Evolutionary conservation across 2,329 filamentous ascomycete species (phyloP).

Genomic region (Stachybotrys elegans): DNA sequence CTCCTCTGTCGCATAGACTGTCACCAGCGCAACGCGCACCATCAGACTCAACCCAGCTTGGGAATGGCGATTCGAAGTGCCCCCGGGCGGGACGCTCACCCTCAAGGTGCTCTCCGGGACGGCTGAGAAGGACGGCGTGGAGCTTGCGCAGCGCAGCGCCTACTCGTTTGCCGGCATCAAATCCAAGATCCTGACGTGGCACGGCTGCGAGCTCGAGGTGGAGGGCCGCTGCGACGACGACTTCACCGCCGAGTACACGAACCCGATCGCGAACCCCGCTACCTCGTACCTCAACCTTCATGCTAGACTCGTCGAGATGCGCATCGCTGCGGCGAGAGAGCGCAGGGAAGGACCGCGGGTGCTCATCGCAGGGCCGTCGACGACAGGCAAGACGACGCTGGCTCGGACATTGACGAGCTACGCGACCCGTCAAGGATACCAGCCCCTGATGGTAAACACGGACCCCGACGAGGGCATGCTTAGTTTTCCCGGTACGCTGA

Average conservation of each 20-base stretch:
- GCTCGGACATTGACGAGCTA: slow-evolving; percentile 74
- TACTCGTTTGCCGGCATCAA: slow-evolving; percentile 81
- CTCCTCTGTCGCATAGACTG: slow-evolving; percentile 20
- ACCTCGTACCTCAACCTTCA: slow-evolving; percentile 80
- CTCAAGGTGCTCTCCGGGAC: slow-evolving; percentile 70
- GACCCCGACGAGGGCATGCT: slow-evolving; percentile 79
- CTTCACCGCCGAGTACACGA: slow-evolving; percentile 55
- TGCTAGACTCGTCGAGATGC: slow-evolving; percentile 72
- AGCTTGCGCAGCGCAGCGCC: slow-evolving; percentile 73
- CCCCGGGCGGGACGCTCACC: slow-evolving; percentile 37
- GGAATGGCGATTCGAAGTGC: slow-evolving; percentile 77
- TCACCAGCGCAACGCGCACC: slow-evolving; percentile 37
- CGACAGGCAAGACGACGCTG: slow-evolving; percentile 78
- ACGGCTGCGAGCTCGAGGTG: slow-evolving; percentile 82
- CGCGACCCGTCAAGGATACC: slow-evolving; percentile 66
- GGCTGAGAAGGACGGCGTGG: slow-evolving; percentile 91
- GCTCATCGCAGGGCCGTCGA: slow-evolving; percentile 72
- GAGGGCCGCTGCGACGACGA: slow-evolving; percentile 53
- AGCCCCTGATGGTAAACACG: slow-evolving; percentile 79
- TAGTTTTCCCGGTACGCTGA: slow-evolving; percentile 74
- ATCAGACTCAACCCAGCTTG: slow-evolving; percentile 56
- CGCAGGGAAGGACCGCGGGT: slow-evolving; percentile 67
- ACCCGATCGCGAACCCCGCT: slow-evolving; percentile 75
- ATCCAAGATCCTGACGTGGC: slow-evolving; percentile 86
- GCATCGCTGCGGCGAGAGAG: slow-evolving; percentile 52